Base-by-base conservation (phyloP, 129 eudicot species). In the Saposhnikovia divaricata region DNA sequence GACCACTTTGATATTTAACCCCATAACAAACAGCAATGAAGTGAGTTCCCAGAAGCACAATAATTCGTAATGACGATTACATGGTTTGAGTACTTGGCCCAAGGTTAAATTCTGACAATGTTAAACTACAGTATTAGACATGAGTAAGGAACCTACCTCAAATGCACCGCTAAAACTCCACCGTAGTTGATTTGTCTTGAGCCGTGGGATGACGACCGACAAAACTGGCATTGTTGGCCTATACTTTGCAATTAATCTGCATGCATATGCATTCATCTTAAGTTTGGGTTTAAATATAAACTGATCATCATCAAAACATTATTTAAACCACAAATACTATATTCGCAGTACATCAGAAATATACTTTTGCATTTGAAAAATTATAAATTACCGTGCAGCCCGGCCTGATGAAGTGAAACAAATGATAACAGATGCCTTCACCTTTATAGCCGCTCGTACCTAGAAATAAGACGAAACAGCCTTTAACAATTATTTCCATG, bases 81-180 rank as follows among this genome's bases (percentile, higher is more conserved):
- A 31, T 31, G 43, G 42, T 66, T 66, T n/a, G 15, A 59, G 72
- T 27, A 66, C 72, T 27, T 66, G 21, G 72, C 72, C 40, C 19
- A 13, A 68, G 43, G 19, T 27, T 27, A 68, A 11, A 14, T 27
- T 68, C 72, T 12, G 12, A 31, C 73, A 68, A 61, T 10, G 6
- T 42, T 14, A 68, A 31, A 31, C 73, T 68, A 13, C 43, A 31
- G 4, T 28, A 2, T 10, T 55, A 72, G 72, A 70, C 42, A 21
- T 23, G 23, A 82, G n/a, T 11, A 15, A 45, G 46, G 27, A 37
- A 31, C 53, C 59, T 87, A 90, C 93, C 92, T 90, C 96, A 83
- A 90, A 90, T 81, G 96, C 92, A 31, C 96, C 96, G 78, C 84
- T 90, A 75, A 90, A 90, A 76, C 92, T 90, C 96, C 96, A 90